phyloP scores from a whole-genome alignment of 805 yeast genomes.

The Candida maris region DNA sequence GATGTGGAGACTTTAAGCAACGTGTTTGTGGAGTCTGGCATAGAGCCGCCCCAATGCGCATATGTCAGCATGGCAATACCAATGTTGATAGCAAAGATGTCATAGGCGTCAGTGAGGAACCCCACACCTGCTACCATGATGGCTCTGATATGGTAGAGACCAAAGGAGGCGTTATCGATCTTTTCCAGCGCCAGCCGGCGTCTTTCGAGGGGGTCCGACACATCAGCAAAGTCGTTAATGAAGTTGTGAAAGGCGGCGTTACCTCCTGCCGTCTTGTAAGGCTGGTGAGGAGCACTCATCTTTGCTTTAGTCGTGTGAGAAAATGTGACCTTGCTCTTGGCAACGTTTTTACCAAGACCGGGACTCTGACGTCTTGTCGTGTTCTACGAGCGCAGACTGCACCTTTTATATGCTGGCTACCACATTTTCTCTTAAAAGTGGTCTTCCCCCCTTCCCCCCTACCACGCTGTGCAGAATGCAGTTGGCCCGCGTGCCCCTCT shows the following conservation, averaged over 20 bases:
- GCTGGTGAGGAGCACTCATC: constrained; percentile 1
- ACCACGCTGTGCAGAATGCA: too few relatives aligned
- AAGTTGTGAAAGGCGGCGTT: constrained; percentile 84
- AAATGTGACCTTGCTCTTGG: too few relatives aligned
- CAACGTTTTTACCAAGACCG: too few relatives aligned
- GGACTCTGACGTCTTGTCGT: too few relatives aligned
- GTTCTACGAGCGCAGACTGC: too few relatives aligned
- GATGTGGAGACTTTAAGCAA: constrained; percentile 84
- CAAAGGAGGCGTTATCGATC: constrained; percentile 73
- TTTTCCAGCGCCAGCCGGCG: constrained; percentile 81
- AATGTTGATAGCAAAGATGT: constrained; percentile 85
- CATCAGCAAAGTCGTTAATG: constrained; percentile 73
- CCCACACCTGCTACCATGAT: constrained; percentile 90
- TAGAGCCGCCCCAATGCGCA: constrained; percentile 63
- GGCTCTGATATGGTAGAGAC: constrained; percentile 81
- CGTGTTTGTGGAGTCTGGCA: constrained; percentile 70
- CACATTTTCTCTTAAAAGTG: too few relatives aligned
- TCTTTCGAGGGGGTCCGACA: constrained; percentile 83
- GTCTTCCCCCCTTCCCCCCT: too few relatives aligned
- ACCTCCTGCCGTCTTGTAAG: constrained; percentile 62
- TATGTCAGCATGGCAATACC: constrained; percentile 75
- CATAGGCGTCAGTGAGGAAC: constrained; percentile 89
- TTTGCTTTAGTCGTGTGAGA: too few relatives aligned
- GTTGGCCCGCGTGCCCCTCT: too few relatives aligned
- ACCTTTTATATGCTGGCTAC: too few relatives aligned